Conservation (phyloP, 192 early-diverging fungal species). For the Entomortierella beljakovae region DNA sequence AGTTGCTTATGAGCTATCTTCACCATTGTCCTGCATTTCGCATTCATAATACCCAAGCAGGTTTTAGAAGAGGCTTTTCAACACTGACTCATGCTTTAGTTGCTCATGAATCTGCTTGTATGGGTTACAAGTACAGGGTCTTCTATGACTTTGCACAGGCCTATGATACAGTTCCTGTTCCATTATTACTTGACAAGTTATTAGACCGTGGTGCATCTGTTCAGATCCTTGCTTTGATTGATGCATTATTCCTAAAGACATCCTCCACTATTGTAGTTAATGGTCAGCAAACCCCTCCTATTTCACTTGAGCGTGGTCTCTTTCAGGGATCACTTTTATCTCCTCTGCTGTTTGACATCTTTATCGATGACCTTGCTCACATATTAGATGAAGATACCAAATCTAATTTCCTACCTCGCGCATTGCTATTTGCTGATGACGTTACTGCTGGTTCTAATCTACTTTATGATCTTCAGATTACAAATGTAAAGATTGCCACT, state of each 20-base stretch:
- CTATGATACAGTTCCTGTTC: constrained; percentile 10
- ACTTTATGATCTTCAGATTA: not conserved
- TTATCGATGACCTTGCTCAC: constrained; percentile 3
- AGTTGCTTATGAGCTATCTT: not conserved
- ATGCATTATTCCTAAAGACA: not conserved
- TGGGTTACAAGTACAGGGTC: constrained; percentile 4
- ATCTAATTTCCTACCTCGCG: not conserved
- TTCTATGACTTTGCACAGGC: constrained; percentile 22
- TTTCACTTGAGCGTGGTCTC: not conserved
- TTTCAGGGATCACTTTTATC: constrained; percentile 6
- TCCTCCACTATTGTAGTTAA: not conserved
- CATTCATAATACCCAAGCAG: not conserved
- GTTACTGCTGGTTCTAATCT: not conserved
- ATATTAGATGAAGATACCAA: not conserved
- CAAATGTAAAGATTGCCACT: too few species aligned
- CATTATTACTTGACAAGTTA: not conserved
- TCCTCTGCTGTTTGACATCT: constrained; percentile 7
- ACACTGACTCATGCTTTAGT: constrained; percentile 7
- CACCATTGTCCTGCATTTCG: not conserved
- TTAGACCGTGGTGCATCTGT: not conserved
- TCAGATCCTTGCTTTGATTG: constrained; percentile 1
- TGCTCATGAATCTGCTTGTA: not conserved
- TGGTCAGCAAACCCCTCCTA: not conserved
- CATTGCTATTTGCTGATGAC: constrained; percentile 11
- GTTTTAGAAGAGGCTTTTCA: constrained; percentile 3